Conservation (phyloP, 2,329 filamentous ascomycete genomes). For the Fusarium sp. region DNA sequence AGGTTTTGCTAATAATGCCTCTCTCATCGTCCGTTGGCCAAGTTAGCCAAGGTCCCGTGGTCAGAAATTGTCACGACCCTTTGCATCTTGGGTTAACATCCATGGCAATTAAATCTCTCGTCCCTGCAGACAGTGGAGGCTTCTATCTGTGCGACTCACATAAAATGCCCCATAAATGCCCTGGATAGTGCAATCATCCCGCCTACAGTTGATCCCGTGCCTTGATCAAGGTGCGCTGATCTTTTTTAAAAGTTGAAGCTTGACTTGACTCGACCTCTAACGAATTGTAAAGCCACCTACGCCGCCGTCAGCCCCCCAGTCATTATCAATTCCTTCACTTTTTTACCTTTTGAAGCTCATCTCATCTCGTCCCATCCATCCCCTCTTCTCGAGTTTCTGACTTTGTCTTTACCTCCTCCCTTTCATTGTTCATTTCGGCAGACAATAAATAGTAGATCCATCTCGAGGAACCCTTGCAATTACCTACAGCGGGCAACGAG, state of each 20-base stretch:
- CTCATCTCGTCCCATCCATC: not conserved
- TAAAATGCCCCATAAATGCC: constrained; percentile 37
- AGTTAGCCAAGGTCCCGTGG: constrained; percentile 34
- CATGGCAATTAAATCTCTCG: constrained; percentile 43
- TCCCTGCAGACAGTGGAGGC: constrained; percentile 26
- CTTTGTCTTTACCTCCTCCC: constrained; percentile 4
- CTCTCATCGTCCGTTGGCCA: constrained; percentile 22
- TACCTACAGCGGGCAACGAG: constrained; percentile 14
- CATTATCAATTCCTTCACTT: constrained; percentile 19
- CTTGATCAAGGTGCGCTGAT: constrained; percentile 43
- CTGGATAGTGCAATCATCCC: constrained; percentile 37
- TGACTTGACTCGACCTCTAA: constrained; percentile 7
- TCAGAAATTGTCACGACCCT: constrained; percentile 4
- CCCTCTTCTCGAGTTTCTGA: constrained; percentile 15
- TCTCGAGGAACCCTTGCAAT: constrained; percentile 23
- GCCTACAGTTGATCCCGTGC: constrained; percentile 40
- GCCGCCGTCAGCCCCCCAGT: constrained; percentile 32
- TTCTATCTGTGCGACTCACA: constrained; percentile 31
- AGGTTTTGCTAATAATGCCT: constrained; percentile 28
- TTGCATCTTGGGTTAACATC: not conserved
- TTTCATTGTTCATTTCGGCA: constrained; percentile 31
- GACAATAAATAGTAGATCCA: constrained; percentile 34
- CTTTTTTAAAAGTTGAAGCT: constrained; percentile 25
- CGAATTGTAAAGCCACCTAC: constrained; percentile 36
- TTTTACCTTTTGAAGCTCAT: not conserved